Base-by-base conservation (phyloP, 768 basidiomycete species). In the Filobasidium floriforme region DNA sequence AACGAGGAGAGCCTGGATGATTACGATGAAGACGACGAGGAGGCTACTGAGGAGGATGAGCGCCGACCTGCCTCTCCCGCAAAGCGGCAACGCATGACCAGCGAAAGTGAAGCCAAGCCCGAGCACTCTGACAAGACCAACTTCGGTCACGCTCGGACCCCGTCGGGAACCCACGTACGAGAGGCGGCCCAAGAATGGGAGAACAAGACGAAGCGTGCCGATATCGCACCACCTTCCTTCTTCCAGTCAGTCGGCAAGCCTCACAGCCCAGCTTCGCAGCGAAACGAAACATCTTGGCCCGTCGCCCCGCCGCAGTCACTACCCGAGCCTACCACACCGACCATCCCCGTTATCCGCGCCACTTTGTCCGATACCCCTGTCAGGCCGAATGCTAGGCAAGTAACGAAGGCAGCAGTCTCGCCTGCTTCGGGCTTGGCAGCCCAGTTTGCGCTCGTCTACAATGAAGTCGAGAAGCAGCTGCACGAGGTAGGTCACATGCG, bases 31-130 rank as follows among this genome's bases (percentile, higher is more conserved):
- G 64, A 61, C 1, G 63, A 67, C n/a, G 72, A 65, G 22, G 61
- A 65, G 26, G 64, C 66, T n/a, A 72, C 66, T 28, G 59, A 59
- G 19, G 41, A 28, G n/a, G 64, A 65, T 11, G 65, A 66, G n/a
- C 22, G 63, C 28, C 64, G 67, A 52, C 11, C 44, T 19, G 11
- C 44, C 18, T 43, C 62, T 6, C 43, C 59, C 28, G 40, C 61
- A 28, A 59, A 60, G 19, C 28, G 37, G 11, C 29, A 60, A 29
- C 59, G 59, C 7, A 6, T 9, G n/a, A 41, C 41, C 2, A 29
- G 1, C 11, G 26, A 59, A 22, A 57, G 41, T 24, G 24, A 51
- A 24, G 12, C 46, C 12, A 19, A 51, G 18, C 32, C 32, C 32
- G 32, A 49, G 46, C 4, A 3, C 18, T 3, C 18, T 2, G 12